Evolutionary conservation across 139 green algal genomes (phyloP), one percentile per base, ranked within the genome.

Genomic region (Coccomyxa sp.): DNA sequence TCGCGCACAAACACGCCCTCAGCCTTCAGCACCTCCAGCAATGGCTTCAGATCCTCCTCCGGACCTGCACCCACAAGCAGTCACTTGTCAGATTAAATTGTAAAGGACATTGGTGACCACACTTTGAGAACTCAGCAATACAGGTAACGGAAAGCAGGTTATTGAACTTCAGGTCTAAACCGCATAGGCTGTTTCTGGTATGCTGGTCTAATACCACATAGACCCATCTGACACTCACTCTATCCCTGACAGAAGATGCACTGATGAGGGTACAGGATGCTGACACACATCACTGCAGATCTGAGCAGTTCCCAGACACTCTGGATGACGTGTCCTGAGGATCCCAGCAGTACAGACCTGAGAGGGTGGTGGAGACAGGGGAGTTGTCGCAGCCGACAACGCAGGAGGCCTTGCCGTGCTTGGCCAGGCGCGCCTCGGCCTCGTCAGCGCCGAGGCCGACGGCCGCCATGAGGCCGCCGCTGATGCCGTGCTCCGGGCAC

Each of bases 321-420:
- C 38, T 51, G 38, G 38, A 51, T 51, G 38, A 51, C 38, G 3
- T 51, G 38, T 7, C 38, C 38, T 11, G 38, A 51, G 38, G 38
- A 51, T 51, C 38, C 38, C 38, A 51, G 38, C 3, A 51, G 38
- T 51, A 3, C 31, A 28, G 1, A 60, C 76, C 76, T 80, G 76
- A 80, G 30, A 80, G 76, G 30, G 76, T 80, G 31, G 25, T 27
- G 76, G 13, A 63, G 13, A 18, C 16, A 10, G 76, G 76, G 31
- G 30, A 63, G 76, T 80, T 80, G 76, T 80, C 76, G 76, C 76
- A 80, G 32, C 32, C 76, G 13, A 80, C 32, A 10, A 80, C 76
- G 31, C 23, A 60, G 76, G 16, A 27, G 30, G 15, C 76, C 76
- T 63, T 31, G 27, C 71, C 76, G 16, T 59, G 16, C 76, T 80